Conservation (phyloP, 768 basidiomycete species). For the Lactarius hatsudake region DNA sequence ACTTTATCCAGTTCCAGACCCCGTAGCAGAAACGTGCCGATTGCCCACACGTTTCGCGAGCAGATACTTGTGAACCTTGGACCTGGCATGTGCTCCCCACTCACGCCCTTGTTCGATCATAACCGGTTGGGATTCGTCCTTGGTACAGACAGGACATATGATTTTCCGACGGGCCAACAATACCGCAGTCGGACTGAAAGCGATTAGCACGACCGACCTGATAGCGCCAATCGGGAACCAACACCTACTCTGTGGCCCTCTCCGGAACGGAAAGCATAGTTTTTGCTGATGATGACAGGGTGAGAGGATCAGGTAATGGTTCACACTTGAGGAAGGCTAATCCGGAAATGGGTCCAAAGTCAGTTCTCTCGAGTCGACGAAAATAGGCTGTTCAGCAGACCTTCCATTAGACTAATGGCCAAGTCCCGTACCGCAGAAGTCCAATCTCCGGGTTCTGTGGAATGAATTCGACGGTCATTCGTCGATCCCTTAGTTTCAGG, state of each 20-base stretch:
- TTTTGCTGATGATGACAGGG: conserved; percentile 54
- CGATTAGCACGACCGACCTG: not conserved
- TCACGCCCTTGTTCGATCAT: conserved; percentile 56
- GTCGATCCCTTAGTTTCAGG: conserved; percentile 42
- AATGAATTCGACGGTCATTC: conserved; percentile 29
- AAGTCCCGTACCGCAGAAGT: conserved; percentile 48
- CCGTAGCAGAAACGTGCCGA: not conserved
- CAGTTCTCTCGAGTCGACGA: not conserved
- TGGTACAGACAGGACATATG: conserved; percentile 63
- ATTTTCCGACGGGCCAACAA: conserved; percentile 55
- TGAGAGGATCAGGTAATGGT: conserved; percentile 53
- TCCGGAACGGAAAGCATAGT: conserved; percentile 46
- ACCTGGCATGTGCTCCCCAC: conserved; percentile 58
- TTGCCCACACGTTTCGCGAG: conserved; percentile 28
- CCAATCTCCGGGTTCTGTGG: conserved; percentile 43
- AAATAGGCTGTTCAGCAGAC: conserved; percentile 34
- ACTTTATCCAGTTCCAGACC: not conserved
- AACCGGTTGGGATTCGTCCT: conserved; percentile 51
- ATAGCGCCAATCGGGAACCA: not conserved
- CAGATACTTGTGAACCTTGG: conserved; percentile 53
- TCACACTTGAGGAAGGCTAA: conserved; percentile 26
- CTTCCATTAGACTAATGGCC: conserved; percentile 49
- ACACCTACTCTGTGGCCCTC: conserved; percentile 46
- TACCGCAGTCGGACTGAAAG: conserved; percentile 52
- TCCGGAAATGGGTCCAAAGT: not conserved